These are phyloP conservation scores for Auricularia sp. DNA, from an alignment of 768 basidiomycete species.

Conservation along the genomic window DNA sequence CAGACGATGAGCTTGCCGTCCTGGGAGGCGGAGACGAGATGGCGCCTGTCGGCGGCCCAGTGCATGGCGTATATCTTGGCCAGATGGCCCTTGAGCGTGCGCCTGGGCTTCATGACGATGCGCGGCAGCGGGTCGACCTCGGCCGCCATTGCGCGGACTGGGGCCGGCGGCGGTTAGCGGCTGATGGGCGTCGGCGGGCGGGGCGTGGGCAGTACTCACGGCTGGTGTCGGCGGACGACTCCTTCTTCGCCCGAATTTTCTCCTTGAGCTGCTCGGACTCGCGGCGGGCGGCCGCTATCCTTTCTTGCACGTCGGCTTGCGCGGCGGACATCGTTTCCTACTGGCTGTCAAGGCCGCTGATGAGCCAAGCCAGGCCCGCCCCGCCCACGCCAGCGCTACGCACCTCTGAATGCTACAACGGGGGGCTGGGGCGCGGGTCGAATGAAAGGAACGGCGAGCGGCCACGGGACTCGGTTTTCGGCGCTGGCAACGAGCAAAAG, in stretches of 20 bases:
- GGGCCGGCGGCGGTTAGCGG: constrained; percentile 11
- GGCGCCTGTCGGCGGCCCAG: constrained; percentile 94
- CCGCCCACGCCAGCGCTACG: not conserved
- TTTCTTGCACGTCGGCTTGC: constrained; percentile 78
- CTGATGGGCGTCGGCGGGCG: constrained; percentile 5
- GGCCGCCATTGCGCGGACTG: constrained; percentile 97
- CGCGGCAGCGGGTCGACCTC: constrained; percentile 94
- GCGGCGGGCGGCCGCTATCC: constrained; percentile 91
- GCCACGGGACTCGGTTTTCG: not conserved
- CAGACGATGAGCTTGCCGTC: constrained; percentile 99
- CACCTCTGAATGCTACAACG: not conserved
- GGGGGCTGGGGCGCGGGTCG: not conserved
- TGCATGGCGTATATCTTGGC: constrained; percentile 99
- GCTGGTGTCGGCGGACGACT: constrained; percentile 96
- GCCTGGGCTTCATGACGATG: constrained; percentile 92
- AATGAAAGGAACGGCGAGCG: not conserved
- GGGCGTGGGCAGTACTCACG: constrained; percentile 43
- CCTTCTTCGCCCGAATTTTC: constrained; percentile 93
- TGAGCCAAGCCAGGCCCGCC: not conserved
- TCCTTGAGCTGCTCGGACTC: constrained; percentile 97
- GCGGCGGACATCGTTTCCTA: constrained; percentile 58
- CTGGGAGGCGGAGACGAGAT: constrained; percentile 98
- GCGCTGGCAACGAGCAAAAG: not conserved
- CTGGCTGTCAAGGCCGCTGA: not conserved
- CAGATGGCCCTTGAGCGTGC: constrained; percentile 91